These are phyloP conservation scores for Penicillium sp. DNA, from an alignment of 2,329 filamentous ascomycete species.

Conservation along the genomic window DNA sequence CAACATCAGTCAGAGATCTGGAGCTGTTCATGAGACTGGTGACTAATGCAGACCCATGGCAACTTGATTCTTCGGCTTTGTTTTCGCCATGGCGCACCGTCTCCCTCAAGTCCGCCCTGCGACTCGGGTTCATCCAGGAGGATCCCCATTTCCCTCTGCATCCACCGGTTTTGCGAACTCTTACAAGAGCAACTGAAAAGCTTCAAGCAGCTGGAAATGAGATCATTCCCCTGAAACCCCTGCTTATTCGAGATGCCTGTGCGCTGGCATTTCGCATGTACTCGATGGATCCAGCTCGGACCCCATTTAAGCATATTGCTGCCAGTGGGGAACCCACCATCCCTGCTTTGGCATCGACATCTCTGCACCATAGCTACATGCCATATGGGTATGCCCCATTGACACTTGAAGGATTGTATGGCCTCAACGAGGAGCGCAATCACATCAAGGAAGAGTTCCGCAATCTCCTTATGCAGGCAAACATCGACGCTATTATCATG, in stretches of 20 bases:
- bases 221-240: constrained; percentile 1
- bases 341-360: constrained; percentile 16
- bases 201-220: constrained; percentile 10
- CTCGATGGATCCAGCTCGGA: constrained; percentile 16
- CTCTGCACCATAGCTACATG: constrained; percentile 16
- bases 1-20: constrained; percentile 27
- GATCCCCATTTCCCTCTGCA: constrained; percentile 18
- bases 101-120: constrained; percentile 5
- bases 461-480: constrained; percentile 38
- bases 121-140: constrained; percentile 14
- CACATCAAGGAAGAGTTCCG: constrained; percentile 41
- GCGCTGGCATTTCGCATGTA: constrained; percentile 13
- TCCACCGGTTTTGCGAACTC: constrained; percentile 14
- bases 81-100: constrained; percentile 27
- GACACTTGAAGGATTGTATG: constrained; percentile 42
- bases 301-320: constrained; percentile 30
- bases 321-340: constrained; percentile 41
- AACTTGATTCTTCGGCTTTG: constrained; percentile 23
- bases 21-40: constrained; percentile 24
- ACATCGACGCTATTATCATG: constrained; percentile 51
- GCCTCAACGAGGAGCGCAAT: constrained; percentile 42
- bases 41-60: constrained; percentile 20
- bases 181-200: constrained; percentile 6
- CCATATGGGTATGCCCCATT: constrained; percentile 14
- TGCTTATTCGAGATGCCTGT: constrained; percentile 8